Evolutionary conservation across 305 asterid genomes (phyloP).

Genomic region (Fraxinus dipetala): DNA sequence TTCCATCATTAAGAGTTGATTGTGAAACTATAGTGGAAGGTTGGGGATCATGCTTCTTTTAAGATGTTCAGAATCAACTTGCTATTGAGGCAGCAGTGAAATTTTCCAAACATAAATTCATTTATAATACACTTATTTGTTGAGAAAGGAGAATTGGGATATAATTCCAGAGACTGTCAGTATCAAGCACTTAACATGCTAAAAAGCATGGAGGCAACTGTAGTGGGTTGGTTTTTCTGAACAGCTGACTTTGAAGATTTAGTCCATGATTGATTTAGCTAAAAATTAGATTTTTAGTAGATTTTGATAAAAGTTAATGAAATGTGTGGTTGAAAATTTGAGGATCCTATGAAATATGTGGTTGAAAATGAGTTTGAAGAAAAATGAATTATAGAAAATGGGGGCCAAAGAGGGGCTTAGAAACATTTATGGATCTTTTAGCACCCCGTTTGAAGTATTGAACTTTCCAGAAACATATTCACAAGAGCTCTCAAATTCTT

Average conservation of each 20-base stretch:
- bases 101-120: background rate
- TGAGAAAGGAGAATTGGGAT: background rate
- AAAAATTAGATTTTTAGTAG: background rate
- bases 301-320: background rate
- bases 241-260: background rate
- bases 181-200: background rate
- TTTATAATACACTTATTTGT: background rate
- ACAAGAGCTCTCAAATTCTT: background rate
- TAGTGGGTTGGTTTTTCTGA: background rate
- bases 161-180: background rate
- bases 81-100: conserved; percentile 1
- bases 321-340: background rate
- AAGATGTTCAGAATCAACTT: background rate
- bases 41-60: background rate
- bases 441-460: background rate
- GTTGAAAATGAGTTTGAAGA: background rate
- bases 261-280: background rate
- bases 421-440: background rate
- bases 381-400: background rate
- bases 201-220: background rate
- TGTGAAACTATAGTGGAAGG: background rate
- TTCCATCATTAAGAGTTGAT: background rate
- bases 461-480: background rate
- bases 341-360: background rate
- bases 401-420: background rate